Evolutionary conservation across 1,284 basidiomycete species (phyloP).

Genomic region (Phellopilus nigrolimitatus): DNA sequence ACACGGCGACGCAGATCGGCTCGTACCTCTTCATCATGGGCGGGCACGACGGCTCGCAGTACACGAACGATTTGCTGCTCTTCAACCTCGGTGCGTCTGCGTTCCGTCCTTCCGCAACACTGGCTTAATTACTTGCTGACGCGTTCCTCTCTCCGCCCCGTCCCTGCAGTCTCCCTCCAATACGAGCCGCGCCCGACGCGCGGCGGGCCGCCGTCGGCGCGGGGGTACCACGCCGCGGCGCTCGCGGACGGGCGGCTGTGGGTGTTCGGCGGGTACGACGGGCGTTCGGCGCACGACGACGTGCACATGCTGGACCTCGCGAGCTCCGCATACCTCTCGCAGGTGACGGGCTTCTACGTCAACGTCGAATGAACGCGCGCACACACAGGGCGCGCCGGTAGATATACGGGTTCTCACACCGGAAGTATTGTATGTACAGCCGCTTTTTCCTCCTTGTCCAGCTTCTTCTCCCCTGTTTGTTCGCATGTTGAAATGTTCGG

Average conservation of each 20-base stretch:
- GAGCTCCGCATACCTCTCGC: constrained; percentile 86
- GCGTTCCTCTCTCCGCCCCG: constrained; percentile 22
- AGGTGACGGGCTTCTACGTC: constrained; percentile 77
- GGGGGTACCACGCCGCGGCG: constrained; percentile 82
- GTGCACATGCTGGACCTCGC: constrained; percentile 82
- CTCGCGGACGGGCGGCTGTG: constrained; percentile 82
- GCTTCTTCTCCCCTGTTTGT: not conserved
- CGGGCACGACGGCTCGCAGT: constrained; percentile 79
- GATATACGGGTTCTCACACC: no score
- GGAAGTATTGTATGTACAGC: no score
- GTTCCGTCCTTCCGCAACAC: not conserved
- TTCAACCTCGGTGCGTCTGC: constrained; percentile 79
- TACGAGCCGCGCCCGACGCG: constrained; percentile 58
- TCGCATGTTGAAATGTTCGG: not conserved
- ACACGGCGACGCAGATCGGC: constrained; percentile 89
- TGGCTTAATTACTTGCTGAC: constrained; percentile 4
- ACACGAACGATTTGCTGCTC: constrained; percentile 74
- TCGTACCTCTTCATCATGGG: constrained; percentile 88
- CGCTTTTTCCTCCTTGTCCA: not conserved
- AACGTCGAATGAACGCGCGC: constrained; percentile 31
- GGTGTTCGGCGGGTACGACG: constrained; percentile 87
- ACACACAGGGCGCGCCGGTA: not conserved
- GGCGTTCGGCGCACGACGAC: constrained; percentile 77
- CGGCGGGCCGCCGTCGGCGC: constrained; percentile 66
- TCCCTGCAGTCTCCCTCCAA: constrained; percentile 51